phyloP scores from a whole-genome alignment of 495 filamentous ascomycete genomes.

The Lentithecium fluviatile region DNA sequence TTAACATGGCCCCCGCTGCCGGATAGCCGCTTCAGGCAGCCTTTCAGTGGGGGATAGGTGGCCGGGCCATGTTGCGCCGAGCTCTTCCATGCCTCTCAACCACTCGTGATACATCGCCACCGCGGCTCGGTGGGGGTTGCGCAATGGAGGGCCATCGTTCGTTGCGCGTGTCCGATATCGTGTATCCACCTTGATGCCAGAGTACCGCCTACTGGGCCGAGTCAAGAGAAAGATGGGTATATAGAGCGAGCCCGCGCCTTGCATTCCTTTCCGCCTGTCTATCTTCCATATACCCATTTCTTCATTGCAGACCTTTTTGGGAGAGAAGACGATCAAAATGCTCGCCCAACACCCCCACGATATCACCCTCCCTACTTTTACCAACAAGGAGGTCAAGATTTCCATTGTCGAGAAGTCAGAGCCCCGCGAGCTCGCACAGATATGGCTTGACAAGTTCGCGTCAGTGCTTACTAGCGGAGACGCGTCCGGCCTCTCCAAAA shows the following conservation, averaged over 20 bases:
- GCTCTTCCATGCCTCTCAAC: neutral
- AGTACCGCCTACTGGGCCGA: neutral
- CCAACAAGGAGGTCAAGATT: constrained; percentile 19
- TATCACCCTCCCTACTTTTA: constrained; percentile 17
- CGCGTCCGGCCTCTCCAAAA: neutral
- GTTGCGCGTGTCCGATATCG: neutral
- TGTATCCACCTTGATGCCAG: constrained; percentile 3
- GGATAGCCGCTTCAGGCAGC: neutral
- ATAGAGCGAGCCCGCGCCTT: neutral
- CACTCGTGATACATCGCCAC: neutral
- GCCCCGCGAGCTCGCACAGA: constrained; percentile 19
- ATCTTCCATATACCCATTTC: neutral
- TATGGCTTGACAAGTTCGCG: constrained; percentile 33
- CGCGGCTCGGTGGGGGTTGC: neutral
- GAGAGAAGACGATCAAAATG: constrained; percentile 2
- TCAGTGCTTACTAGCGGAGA: constrained; percentile 17
- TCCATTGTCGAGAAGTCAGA: constrained; percentile 3
- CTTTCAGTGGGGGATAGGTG: neutral
- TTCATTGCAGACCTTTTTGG: no score
- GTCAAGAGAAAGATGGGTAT: neutral
- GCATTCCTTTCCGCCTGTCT: neutral
- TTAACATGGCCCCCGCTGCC: neutral
- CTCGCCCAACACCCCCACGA: constrained; percentile 24
- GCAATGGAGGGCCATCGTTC: neutral
- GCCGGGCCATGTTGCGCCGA: constrained; percentile 27